Conservation (phyloP, 2,329 filamentous ascomycete genomes). For the Cladosporium phlei region DNA sequence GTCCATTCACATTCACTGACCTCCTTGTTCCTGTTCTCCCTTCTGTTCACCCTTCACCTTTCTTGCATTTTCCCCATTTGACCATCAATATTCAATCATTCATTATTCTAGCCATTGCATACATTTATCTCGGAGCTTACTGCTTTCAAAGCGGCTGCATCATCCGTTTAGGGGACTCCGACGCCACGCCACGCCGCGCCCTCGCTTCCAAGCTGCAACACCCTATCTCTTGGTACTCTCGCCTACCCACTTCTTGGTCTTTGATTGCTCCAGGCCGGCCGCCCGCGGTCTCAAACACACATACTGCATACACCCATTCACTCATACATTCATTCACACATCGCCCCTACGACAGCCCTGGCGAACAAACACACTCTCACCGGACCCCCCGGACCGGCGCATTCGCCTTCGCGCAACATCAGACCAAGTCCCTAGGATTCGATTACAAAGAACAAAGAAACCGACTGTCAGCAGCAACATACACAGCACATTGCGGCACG, state of each 20-base stretch:
- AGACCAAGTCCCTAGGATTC: too few relatives aligned
- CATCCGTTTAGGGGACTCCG: neutral
- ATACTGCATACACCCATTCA: too few relatives aligned
- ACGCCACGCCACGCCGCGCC: conserved; percentile 4
- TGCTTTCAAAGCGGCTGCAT: too few relatives aligned
- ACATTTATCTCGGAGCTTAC: too few relatives aligned
- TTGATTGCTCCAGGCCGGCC: neutral
- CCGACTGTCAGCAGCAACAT: neutral
- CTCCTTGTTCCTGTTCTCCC: neutral
- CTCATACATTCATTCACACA: too few relatives aligned
- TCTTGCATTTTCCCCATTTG: neutral
- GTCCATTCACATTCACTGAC: neutral
- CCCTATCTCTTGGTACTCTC: conserved; percentile 8
- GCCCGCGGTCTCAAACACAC: too few relatives aligned
- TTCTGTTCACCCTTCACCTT: neutral
- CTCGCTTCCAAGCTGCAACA: neutral
- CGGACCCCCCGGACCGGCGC: neutral
- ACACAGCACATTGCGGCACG: conserved; percentile 1
- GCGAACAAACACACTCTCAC: neutral
- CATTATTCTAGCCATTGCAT: neutral
- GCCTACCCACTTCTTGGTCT: too few relatives aligned
- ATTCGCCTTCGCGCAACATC: neutral
- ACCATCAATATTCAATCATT: neutral
- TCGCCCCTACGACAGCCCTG: too few relatives aligned
- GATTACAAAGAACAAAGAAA: neutral